Conservation (phyloP, 768 basidiomycete species). For the Kwoniella pini region DNA sequence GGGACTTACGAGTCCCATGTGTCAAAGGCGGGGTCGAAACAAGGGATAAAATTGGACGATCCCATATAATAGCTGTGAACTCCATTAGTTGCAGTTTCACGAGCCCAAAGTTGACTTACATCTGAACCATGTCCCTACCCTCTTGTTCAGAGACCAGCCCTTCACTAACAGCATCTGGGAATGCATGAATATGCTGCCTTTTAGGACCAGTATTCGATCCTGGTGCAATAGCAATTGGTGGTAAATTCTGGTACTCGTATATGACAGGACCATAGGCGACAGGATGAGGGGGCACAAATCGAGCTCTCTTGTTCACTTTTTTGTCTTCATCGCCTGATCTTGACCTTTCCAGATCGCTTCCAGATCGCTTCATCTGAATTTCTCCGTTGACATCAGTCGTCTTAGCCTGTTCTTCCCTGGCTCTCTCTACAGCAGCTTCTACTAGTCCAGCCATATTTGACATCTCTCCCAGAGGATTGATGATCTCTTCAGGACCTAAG, state of each 20-base stretch:
- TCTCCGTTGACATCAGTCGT: not conserved
- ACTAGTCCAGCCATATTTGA: conserved; percentile 53
- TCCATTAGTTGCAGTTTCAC: conserved; percentile 12
- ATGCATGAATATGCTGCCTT: conserved; percentile 59
- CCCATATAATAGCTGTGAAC: conserved; percentile 77
- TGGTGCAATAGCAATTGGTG: conserved; percentile 20
- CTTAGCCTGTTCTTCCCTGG: conserved; percentile 40
- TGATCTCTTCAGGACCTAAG: conserved; percentile 59
- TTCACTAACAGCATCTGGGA: conserved; percentile 86
- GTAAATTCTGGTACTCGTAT: conserved; percentile 36
- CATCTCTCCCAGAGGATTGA: conserved; percentile 50
- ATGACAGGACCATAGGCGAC: conserved; percentile 30
- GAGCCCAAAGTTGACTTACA: conserved; percentile 59
- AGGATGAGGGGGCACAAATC: conserved; percentile 23
- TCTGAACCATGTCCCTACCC: conserved; percentile 79
- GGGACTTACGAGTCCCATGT: conserved; percentile 67
- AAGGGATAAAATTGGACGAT: conserved; percentile 87
- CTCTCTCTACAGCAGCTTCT: conserved; percentile 52
- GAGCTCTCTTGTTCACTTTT: conserved; percentile 29
- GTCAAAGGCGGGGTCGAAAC: conserved; percentile 79
- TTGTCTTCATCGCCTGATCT: conserved; percentile 1
- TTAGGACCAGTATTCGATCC: conserved; percentile 28
- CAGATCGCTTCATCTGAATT: conserved; percentile 9
- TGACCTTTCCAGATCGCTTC: conserved; percentile 7
- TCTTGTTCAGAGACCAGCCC: conserved; percentile 76